Base-by-base conservation (phyloP, 257 asterid genomes). In the Nyctanthes arbortristis region DNA sequence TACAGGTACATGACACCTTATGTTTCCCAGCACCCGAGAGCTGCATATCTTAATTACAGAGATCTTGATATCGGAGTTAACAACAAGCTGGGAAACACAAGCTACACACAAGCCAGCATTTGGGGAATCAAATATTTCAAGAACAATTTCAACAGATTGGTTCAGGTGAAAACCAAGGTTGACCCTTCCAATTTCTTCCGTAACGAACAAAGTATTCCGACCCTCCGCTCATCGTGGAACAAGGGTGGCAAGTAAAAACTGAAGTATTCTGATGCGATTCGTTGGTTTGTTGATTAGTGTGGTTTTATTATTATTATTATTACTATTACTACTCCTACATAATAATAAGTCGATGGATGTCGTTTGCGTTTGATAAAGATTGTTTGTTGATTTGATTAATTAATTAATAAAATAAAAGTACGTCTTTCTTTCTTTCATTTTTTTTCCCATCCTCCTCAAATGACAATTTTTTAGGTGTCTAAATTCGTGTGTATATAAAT, bases 71-170 rank as follows among this genome's bases (percentile, higher is more conserved):
- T 67, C 11, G 72, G 72, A 22, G 54, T 55, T 5, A 33, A 67
- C 7, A 12, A 52, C 36, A 16, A 54, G 9, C n/a, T n/a, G n/a
- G 52, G 52, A 4, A 55, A 67, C 24, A 67, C 52, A 4, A 68
- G 73, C 37, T 59, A 68, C 22, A 34, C 55, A 25, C 49, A 68
- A 29, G 65, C 64, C 4, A 56, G 69, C 27, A 16, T 22, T 24
- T 33, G 73, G 73, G 65, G 65, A 27, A 18, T 49, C n/a, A 66
- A 52, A 18, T 66, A 66, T 33, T 66, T 66, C 49, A 66, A 33
- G 30, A 18, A 13, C 1, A 66, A 47, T 55, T 66, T 66, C 16
- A 47, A 49, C 1, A 47, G 33, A 25, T 52, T 66, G 47, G 71
- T 27, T 49, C 7, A 5, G 1, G 73, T 67, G 35, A 67, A 67